Conservation (phyloP, 306 rosid species). For the Quillaja saponaria region DNA sequence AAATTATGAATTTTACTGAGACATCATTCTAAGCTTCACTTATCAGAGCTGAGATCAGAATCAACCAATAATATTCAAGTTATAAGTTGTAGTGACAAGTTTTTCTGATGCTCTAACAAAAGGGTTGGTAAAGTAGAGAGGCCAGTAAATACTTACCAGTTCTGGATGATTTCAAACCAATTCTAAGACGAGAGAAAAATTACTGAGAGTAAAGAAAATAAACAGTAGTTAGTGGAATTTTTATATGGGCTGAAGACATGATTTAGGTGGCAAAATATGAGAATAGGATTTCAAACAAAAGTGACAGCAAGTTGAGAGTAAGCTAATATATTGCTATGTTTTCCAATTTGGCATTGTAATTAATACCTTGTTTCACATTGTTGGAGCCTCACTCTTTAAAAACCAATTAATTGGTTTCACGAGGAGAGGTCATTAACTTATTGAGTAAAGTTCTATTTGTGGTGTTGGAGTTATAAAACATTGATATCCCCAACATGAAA, state of each 20-base stretch:
- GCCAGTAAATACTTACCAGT: conserved; percentile 14
- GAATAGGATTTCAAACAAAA: neutral
- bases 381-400: no score
- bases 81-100: conserved; percentile 16
- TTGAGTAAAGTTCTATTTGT: no score
- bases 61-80: conserved; percentile 22
- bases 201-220: neutral
- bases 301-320: conserved; percentile 2
- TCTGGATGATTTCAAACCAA: neutral
- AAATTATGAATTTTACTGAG: conserved; percentile 22
- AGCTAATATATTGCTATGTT: neutral
- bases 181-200: neutral
- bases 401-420: no score
- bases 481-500: no score
- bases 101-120: conserved; percentile 17
- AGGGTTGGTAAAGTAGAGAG: conserved; percentile 10
- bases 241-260: conserved; percentile 11
- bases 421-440: no score
- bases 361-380: no score
- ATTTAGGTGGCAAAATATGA: neutral
- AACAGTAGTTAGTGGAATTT: conserved; percentile 17
- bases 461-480: no score
- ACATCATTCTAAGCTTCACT: no score
- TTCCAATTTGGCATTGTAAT: neutral
- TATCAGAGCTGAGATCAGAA: neutral